Evolutionary conservation across 768 basidiomycete species (phyloP).

Genomic region (Tylopilus intermedius): DNA sequence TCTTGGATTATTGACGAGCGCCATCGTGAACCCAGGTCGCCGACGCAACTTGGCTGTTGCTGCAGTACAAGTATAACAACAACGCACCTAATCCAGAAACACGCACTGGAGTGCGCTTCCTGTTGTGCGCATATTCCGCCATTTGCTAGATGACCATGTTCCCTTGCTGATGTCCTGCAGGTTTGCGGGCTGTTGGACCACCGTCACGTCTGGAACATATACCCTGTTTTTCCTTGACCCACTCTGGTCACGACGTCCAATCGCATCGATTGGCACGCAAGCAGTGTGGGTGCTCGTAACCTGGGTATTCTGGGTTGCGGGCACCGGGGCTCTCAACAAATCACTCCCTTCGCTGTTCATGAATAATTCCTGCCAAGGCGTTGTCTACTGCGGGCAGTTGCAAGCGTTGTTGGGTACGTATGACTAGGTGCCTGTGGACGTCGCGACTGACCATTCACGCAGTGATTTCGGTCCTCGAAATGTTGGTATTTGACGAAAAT

Average conservation of each 20-base stretch:
- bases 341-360: slow-evolving; percentile 44
- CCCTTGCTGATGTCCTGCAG: slow-evolving; percentile 29
- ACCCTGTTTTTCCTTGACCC: slow-evolving; percentile 61
- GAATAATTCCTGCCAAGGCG: slow-evolving; percentile 35
- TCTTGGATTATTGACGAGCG: slow-evolving; percentile 1
- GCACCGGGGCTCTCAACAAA: slow-evolving; percentile 47
- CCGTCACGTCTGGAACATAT: slow-evolving; percentile 46
- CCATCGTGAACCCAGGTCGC: slow-evolving; percentile 37
- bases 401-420: slow-evolving; percentile 49
- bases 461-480: slow-evolving; percentile 51
- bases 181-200: slow-evolving; percentile 59
- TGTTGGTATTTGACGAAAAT: slow-evolving; percentile 33
- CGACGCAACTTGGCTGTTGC: slow-evolving; percentile 52
- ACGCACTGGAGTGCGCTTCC: slow-evolving; percentile 41
- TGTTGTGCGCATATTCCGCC: slow-evolving; percentile 39
- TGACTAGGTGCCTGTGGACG: neutral
- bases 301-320: slow-evolving; percentile 58
- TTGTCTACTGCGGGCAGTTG: slow-evolving; percentile 54
- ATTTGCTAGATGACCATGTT: neutral
- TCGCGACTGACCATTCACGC: slow-evolving; percentile 6
- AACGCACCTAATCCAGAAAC: slow-evolving; percentile 46
- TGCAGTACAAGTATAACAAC: slow-evolving; percentile 50
- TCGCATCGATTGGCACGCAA: slow-evolving; percentile 57
- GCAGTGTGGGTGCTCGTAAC: slow-evolving; percentile 55
- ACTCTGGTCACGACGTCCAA: slow-evolving; percentile 46